Base-by-base conservation (phyloP, 495 filamentous ascomycete genomes). In the Daldinia vernicosa region DNA sequence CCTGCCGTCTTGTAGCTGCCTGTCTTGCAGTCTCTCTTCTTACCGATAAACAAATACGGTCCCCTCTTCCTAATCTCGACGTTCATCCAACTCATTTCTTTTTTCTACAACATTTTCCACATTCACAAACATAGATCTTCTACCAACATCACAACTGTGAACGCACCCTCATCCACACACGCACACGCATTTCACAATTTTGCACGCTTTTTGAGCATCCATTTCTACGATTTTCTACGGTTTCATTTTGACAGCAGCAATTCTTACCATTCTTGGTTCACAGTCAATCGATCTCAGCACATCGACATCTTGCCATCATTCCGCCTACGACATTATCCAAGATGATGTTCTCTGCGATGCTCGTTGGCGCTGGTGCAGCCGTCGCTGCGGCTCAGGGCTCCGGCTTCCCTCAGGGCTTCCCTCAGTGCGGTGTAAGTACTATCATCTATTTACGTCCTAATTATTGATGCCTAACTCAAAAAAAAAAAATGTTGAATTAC, bases 391-490 rank as follows among this genome's bases (percentile, higher is more conserved):
- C 81, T 30, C 70, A 76, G 64, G 52, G 60, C 17, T 60, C 55
- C 17, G 60, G 54, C 15, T 72, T 74, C 47, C 75, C 79, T 28
- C 28, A 64, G 15, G 71, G 69, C 32, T 76, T 82, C 39, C 75
- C 79, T 30, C 24, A 60, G 0, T 84, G 82, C 53, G 81, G 77
- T 65, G 82, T 84, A 80, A 79, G 82, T 83, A 1, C 15, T 60
- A 30, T 55, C 37, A 4, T 26, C n/a, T 28, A 14, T 24, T 59
- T 39, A 28, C 39, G 15, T n/a, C 6, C 58, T 19, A 28, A 32
- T 17, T 28, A 0, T 19, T 2, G 43, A 3, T 3, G 17, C 43
- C 11, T 11, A 54, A 6, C 12, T 35, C 11, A 9, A 12, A 47
- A 47, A 22, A 19, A 11, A 12, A 9, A 22, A 22, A 47, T 24